These are phyloP conservation scores for Syzygium oleosum DNA, from an alignment of 345 rosid species.

Conservation along the genomic window DNA sequence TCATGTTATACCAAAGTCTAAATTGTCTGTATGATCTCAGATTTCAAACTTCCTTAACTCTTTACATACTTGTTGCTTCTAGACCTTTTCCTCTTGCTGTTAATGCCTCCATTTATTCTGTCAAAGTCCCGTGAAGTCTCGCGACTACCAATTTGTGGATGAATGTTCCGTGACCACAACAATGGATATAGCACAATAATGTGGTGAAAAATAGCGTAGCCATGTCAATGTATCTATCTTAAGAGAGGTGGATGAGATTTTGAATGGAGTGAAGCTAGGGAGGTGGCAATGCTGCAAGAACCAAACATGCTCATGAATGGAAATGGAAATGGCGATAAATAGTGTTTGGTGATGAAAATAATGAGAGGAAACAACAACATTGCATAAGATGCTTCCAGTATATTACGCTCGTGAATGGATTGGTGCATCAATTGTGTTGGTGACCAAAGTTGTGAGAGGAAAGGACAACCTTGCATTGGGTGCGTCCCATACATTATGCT, in stretches of 20 bases:
- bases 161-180: neutral
- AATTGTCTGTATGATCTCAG: neutral
- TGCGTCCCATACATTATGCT: neutral
- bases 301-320: neutral
- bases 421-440: neutral
- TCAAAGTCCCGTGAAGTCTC: neutral
- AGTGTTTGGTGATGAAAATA: neutral
- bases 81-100: neutral
- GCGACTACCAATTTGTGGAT: neutral
- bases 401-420: neutral
- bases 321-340: neutral
- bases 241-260: neutral
- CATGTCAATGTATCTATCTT: neutral
- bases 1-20: neutral
- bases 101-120: neutral
- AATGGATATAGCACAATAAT: neutral
- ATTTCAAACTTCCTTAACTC: neutral
- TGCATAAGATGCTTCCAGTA: neutral
- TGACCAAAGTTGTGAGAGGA: neutral
- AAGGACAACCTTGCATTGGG: neutral
- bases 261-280: neutral
- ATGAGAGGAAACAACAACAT: neutral
- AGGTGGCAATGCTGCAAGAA: neutral
- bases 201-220: neutral
- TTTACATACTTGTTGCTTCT: neutral